Evolutionary conservation across 2,329 filamentous ascomycete species (phyloP), one percentile per base, ranked within the genome.

Genomic region (Neopestalotiopsis clavispora): DNA sequence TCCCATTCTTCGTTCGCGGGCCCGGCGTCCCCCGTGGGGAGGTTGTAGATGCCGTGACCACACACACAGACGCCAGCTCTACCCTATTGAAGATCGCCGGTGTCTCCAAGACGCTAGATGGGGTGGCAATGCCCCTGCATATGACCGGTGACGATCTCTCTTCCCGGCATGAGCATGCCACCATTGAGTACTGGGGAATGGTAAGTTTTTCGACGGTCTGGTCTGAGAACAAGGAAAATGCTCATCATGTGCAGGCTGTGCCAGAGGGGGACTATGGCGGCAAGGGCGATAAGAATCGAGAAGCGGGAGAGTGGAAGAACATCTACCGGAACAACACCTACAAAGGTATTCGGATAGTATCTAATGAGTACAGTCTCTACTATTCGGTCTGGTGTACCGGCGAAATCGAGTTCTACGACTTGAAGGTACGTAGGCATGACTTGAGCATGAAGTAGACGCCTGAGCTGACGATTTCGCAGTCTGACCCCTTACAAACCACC

Each of bases 321-420:
- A 49, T 49, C 20, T 63, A 63, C n/a, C 34, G 10, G 0, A 65
- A 84, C 69, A 90, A 90, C 72, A 90, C 88, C 0, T 91, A 90
- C 81, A 91, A 91, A 77, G 84, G 83, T 0, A 72, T 90, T 28
- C 83, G 89, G 20, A 77, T 91, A 7, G 80, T 89, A 4, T 80
- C 84, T 0, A 75, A 84, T 1, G 78, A 80, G 4, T 92, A 92
- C 74, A 88, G 86, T 73, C 76, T 92, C 4, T 89, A 89, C 71
- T 93, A 92, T 73, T 85, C 89, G 0, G 88, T 92, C 0, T 93
- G 90, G 90, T 93, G 91, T 74, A 91, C 80, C 13, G 88, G 89
- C 65, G 90, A 92, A 74, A 86, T 88, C 66, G 90, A 93, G 75
- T 83, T 91, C 2, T 93, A 92, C 75, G 85, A 92, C 70, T 73